phyloP scores from a whole-genome alignment of 2,329 filamentous ascomycete genomes.

The Ophiostoma triangulosporum region DNA sequence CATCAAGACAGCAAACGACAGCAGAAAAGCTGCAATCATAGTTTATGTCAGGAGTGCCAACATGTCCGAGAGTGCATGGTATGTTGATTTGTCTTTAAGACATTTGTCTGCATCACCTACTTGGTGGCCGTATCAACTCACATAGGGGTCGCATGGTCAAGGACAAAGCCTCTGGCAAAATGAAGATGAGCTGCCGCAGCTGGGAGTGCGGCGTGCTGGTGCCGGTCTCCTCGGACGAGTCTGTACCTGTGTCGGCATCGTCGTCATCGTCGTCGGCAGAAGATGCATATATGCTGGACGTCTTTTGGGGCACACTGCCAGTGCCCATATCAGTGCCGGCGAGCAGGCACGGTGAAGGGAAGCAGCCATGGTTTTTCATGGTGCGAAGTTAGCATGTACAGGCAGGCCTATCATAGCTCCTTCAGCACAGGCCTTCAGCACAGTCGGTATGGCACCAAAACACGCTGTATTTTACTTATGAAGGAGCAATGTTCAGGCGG shows the following conservation, averaged over 20 bases:
- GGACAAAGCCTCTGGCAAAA: slow-evolving; percentile 50
- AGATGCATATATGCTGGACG: slow-evolving; percentile 20
- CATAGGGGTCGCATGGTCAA: slow-evolving; percentile 60
- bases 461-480: too few relatives aligned
- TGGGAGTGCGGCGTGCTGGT: slow-evolving; percentile 92
- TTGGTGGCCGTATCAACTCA: not conserved
- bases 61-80: too few relatives aligned
- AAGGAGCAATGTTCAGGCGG: too few relatives aligned
- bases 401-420: too few relatives aligned
- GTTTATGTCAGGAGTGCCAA: too few relatives aligned
- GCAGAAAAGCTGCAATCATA: too few relatives aligned
- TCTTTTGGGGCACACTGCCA: slow-evolving; percentile 43
- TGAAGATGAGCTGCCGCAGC: slow-evolving; percentile 74
- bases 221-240: slow-evolving; percentile 28
- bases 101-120: too few relatives aligned
- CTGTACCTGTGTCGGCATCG: not conserved
- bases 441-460: too few relatives aligned
- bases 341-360: slow-evolving; percentile 27
- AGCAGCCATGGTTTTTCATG: slow-evolving; percentile 30
- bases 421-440: too few relatives aligned
- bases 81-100: slow-evolving; percentile 23
- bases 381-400: not conserved
- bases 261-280: not conserved
- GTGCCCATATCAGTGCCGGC: slow-evolving; percentile 52
- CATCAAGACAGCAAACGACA: too few relatives aligned